These are phyloP conservation scores for Pneumocystis jirovecii DNA, from an alignment of 1,139 yeast species.

Conservation along the genomic window DNA sequence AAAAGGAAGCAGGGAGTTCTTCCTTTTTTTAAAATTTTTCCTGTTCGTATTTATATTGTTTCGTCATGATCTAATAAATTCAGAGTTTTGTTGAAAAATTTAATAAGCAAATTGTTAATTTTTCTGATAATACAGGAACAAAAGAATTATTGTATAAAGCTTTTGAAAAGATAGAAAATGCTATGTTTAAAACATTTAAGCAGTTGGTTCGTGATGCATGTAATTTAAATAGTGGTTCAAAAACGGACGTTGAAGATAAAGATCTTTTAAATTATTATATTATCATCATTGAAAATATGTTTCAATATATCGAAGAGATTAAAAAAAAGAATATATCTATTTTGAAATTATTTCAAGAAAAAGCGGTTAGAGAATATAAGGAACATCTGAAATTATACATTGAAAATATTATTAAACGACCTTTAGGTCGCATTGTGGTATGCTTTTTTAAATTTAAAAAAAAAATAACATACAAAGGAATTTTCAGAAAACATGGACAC, in stretches of 20 bases:
- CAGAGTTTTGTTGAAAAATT: not conserved
- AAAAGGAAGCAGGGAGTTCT: conserved; percentile 31
- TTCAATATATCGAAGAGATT: conserved; percentile 41
- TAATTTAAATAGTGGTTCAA: not conserved
- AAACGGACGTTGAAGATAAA: conserved; percentile 35
- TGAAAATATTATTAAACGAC: conserved; percentile 36
- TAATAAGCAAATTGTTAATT: not conserved
- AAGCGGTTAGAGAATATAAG: conserved; percentile 29
- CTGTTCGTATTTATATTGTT: conserved; percentile 15
- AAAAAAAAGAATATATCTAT: conserved; percentile 22
- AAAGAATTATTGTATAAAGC: conserved; percentile 31
- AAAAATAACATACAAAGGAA: conserved; percentile 24
- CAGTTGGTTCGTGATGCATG: conserved; percentile 20
- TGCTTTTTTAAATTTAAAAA: not conserved
- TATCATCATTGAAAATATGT: conserved; percentile 48
- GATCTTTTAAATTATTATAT: conserved; percentile 45
- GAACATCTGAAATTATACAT: conserved; percentile 37
- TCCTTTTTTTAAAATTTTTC: conserved; percentile 32
- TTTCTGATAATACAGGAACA: conserved; percentile 17
- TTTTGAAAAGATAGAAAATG: conserved; percentile 27
- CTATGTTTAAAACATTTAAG: conserved; percentile 22
- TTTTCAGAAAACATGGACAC: conserved; percentile 54
- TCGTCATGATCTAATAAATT: not conserved
- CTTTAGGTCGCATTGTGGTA: conserved; percentile 41
- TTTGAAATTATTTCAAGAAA: conserved; percentile 22